Percentiles rank a stretch among this genome's conserved stretches.
phyloP scores from a whole-genome alignment of 2,329 filamentous ascomycete species.

The Curvularia hawaiiensis region DNA sequence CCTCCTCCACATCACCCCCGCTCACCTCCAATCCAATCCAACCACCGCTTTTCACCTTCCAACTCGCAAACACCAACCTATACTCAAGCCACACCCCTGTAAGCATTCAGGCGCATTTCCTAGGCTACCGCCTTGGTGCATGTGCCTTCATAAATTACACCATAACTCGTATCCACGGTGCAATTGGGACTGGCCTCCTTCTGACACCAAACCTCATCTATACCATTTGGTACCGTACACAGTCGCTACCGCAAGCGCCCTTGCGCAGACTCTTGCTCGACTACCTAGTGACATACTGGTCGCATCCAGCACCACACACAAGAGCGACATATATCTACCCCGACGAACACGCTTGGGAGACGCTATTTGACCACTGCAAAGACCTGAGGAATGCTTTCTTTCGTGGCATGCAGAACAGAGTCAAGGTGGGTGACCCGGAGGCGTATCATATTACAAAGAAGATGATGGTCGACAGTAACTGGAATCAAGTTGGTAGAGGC shows the following conservation, averaged over 20 bases:
- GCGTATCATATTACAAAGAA: background rate
- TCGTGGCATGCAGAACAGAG: constrained; percentile 18
- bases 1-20: background rate
- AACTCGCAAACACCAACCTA: background rate
- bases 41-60: background rate
- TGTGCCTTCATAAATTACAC: constrained; percentile 23
- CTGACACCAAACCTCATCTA: constrained; percentile 21
- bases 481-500: background rate
- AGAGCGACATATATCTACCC: background rate
- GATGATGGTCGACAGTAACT: background rate
- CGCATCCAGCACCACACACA: background rate
- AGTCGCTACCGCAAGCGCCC: background rate
- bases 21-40: background rate
- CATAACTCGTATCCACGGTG: constrained; percentile 15
- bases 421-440: background rate
- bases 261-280: constrained; percentile 22
- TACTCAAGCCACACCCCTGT: background rate
- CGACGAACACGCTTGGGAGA: constrained; percentile 10
- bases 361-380: constrained; percentile 12
- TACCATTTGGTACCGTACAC: constrained; percentile 11
- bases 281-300: constrained; percentile 18
- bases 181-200: constrained; percentile 15
- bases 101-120: constrained; percentile 24
- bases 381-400: constrained; percentile 22
- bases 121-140: constrained; percentile 19